Conservation (phyloP, 441 rosid species). For the Codiaeum variegatum region DNA sequence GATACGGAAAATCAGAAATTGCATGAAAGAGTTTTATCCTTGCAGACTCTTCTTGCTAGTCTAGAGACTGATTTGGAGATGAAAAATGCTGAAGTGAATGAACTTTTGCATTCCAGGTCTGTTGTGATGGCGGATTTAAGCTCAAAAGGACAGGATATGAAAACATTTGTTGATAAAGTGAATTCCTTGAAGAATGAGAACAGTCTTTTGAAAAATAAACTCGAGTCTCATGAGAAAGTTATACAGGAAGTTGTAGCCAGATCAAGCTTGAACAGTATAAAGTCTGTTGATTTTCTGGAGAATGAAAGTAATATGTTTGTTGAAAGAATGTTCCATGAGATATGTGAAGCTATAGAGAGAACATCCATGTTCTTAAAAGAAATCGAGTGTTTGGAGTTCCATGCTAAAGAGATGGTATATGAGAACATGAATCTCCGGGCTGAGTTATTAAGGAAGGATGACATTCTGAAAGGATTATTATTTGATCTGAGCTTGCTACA, state of each 20-base stretch:
- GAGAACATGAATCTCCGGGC: constrained; percentile 55
- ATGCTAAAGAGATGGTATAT: constrained; percentile 45
- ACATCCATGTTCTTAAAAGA: constrained; percentile 45
- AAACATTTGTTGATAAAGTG: constrained; percentile 31
- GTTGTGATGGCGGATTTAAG: constrained; percentile 38
- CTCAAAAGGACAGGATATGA: constrained; percentile 44
- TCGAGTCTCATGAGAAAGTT: constrained; percentile 30
- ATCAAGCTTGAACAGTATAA: constrained; percentile 34
- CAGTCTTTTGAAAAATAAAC: constrained; percentile 30
- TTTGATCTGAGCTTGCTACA: constrained; percentile 92
- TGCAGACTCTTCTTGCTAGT: constrained; percentile 48
- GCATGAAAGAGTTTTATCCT: constrained; percentile 41
- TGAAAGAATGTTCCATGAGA: constrained; percentile 43
- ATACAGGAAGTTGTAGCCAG: constrained; percentile 28
- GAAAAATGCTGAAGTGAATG: constrained; percentile 47
- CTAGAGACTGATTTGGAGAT: constrained; percentile 51
- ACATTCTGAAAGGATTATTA: constrained; percentile 68
- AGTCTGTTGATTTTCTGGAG: constrained; percentile 37
- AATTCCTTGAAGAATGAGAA: constrained; percentile 44
- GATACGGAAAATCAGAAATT: constrained; percentile 38
- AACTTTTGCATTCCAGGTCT: constrained; percentile 46
- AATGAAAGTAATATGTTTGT: constrained; percentile 33
- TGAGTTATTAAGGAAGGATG: constrained; percentile 82
- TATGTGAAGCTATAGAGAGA: constrained; percentile 42
- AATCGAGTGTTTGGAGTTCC: constrained; percentile 51